These are phyloP conservation scores for Colletotrichum brevisporum DNA, from an alignment of 2,329 filamentous ascomycete genomes.

Conservation along the genomic window DNA sequence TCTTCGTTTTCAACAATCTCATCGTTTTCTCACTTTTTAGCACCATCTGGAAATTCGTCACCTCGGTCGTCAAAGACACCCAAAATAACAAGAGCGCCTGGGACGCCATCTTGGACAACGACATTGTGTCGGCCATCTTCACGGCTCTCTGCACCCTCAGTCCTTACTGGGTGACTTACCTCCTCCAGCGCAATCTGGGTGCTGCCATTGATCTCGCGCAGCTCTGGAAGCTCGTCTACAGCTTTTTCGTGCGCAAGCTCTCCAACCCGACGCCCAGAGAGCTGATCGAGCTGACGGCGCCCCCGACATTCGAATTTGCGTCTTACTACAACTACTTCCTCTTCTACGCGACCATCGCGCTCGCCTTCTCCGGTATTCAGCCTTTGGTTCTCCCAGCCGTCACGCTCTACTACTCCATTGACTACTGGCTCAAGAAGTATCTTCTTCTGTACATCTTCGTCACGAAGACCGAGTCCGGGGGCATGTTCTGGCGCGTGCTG, in stretches of 20 bases:
- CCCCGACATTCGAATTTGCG: conserved; percentile 93
- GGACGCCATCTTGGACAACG: conserved; percentile 75
- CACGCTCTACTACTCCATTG: conserved; percentile 89
- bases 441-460: conserved; percentile 93
- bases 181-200: conserved; percentile 92
- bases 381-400: conserved; percentile 89
- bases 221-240: conserved; percentile 85
- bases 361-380: conserved; percentile 88
- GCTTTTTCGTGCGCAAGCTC: conserved; percentile 88
- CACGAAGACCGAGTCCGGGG: conserved; percentile 96
- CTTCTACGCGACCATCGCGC: conserved; percentile 90
- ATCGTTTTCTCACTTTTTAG: conserved; percentile 95
- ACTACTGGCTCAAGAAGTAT: conserved; percentile 95
- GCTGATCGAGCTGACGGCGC: conserved; percentile 92
- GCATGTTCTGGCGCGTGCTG: conserved; percentile 90
- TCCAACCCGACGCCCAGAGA: conserved; percentile 90
- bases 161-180: conserved; percentile 93
- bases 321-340: conserved; percentile 99
- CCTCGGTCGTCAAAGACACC: conserved; percentile 73
- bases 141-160: conserved; percentile 85
- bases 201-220: conserved; percentile 96
- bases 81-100: conserved; percentile 71
- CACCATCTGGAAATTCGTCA: conserved; percentile 81
- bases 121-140: conserved; percentile 77
- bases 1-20: conserved; percentile 98